Base-by-base conservation (phyloP, 129 eudicot species). In the Flaveria trinervia region DNA sequence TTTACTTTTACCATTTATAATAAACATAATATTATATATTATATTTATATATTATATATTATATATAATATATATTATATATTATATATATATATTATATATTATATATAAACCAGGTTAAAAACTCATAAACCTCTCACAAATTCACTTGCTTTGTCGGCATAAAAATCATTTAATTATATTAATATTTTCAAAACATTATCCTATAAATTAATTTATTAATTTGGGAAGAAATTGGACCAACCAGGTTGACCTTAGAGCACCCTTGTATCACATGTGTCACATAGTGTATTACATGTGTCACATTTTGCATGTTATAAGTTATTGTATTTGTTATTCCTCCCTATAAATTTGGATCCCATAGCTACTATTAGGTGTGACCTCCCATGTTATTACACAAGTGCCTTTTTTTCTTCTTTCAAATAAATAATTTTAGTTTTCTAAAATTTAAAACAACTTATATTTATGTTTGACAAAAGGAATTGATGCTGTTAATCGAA, bases 341-440 rank as follows among this genome's bases (percentile, higher is more conserved):
- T 57, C 78, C 83, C 79, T 66, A 41, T 45, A 55, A 73, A 66
- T 43, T 80, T 72, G 79, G 83, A 80, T 80, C 73, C 79, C 69
- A 5, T 54, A 60, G 68, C 83, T 67, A 79, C 71, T 61, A 72
- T 65, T 79, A 65, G 79, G 75, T 43, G 55, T 26, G 60, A 54
- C 79, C 41, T 80, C 66, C 75, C 66, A 43, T 45, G 44, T 72
- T 79, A 28, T 49, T 36, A 43, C 22, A 28, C 44, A 22, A 30
- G 13, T 30, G 36, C 36, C 36, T 28, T 5, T 13, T 70, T 78
- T 46, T 18, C 26, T 54, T 49, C 43, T 11, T 61, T 36, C 20
- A 78, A 48, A 46, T 59, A 33, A 60, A 9, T 6, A 65, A 36
- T 39, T 39, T 5, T 23, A 52, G 0, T 52, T 52, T 52, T 16